A percentile compares a stretch with the other conserved stretches of the same genome.
phyloP scores from a whole-genome alignment of 1,139 yeast species.

The Hanseniaspora uvarum region DNA sequence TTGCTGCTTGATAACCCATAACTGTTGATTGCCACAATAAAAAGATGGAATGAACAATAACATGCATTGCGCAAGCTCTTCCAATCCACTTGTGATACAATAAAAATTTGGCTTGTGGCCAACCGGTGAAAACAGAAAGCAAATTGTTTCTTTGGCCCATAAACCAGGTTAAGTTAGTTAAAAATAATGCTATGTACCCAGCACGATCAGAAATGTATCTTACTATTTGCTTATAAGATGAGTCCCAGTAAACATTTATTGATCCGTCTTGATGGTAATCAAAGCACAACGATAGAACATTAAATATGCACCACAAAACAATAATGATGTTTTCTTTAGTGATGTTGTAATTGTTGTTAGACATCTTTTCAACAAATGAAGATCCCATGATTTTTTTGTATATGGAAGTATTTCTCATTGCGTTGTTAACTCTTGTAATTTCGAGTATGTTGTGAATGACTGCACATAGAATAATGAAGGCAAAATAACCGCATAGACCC shows the following conservation, averaged over 20 bases:
- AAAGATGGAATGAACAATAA: constrained; percentile 27
- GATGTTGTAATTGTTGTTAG: not conserved
- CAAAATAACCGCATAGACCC: constrained; percentile 44
- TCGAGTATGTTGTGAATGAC: constrained; percentile 26
- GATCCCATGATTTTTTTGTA: not conserved
- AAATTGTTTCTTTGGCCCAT: constrained; percentile 61
- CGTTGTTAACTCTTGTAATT: constrained; percentile 6
- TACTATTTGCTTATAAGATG: constrained; percentile 41
- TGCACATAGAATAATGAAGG: constrained; percentile 36
- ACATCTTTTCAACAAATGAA: not conserved
- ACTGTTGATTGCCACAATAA: constrained; percentile 24
- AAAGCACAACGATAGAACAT: constrained; percentile 37
- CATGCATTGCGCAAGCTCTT: constrained; percentile 31
- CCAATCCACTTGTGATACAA: constrained; percentile 59
- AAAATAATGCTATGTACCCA: constrained; percentile 39
- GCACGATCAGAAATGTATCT: constrained; percentile 51
- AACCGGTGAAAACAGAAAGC: constrained; percentile 53
- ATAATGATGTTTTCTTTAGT: constrained; percentile 32
- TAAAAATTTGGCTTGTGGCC: constrained; percentile 53
- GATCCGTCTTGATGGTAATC: constrained; percentile 33
- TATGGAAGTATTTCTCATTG: not conserved
- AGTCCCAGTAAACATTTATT: constrained; percentile 26
- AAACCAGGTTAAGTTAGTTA: constrained; percentile 42
- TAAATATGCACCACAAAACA: constrained; percentile 39
- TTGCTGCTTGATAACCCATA: constrained; percentile 34